A percentile compares a stretch with the other conserved stretches of the same genome.
phyloP scores from a whole-genome alignment of 768 basidiomycete genomes.

The Obba rivulosa region DNA sequence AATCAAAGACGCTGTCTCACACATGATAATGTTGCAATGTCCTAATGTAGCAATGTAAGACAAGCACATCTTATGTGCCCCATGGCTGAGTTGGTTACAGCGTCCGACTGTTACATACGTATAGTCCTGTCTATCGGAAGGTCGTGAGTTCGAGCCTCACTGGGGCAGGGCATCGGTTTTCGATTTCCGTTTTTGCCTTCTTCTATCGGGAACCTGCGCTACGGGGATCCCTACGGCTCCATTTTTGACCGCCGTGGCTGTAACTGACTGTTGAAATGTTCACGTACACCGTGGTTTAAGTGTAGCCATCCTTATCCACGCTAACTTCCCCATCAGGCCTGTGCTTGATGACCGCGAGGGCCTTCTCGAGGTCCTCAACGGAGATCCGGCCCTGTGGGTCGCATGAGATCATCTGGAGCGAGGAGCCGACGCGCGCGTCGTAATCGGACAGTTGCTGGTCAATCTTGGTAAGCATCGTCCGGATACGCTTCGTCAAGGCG shows the following conservation, averaged over 20 bases:
- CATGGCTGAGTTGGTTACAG: conserved; percentile 76
- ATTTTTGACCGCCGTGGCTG: too few relatives aligned
- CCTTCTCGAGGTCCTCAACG: conserved; percentile 83
- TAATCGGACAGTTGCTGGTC: conserved; percentile 90
- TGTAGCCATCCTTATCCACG: conserved; percentile 92
- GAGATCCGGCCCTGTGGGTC: conserved; percentile 87
- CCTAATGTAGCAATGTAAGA: too few relatives aligned
- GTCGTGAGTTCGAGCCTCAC: conserved; percentile 68
- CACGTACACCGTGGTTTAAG: too few relatives aligned
- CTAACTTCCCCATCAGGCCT: conserved; percentile 87
- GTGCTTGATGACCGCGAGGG: conserved; percentile 90
- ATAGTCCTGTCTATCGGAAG: conserved; percentile 41
- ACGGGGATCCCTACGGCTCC: too few relatives aligned
- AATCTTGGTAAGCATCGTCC: conserved; percentile 92
- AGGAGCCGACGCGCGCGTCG: conserved; percentile 80
- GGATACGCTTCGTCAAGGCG: conserved; percentile 93
- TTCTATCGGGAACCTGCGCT: too few relatives aligned
- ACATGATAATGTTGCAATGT: too few relatives aligned
- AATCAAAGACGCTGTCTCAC: too few relatives aligned
- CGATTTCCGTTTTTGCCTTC: too few relatives aligned
- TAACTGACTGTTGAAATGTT: too few relatives aligned
- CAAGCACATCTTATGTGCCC: conserved; percentile 35
- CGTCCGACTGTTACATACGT: conserved; percentile 60
- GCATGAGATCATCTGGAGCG: conserved; percentile 80
- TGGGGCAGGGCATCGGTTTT: conserved; percentile 18